Base-by-base conservation (phyloP, 176 grass and related monocot species). In the Raddia guianensis region DNA sequence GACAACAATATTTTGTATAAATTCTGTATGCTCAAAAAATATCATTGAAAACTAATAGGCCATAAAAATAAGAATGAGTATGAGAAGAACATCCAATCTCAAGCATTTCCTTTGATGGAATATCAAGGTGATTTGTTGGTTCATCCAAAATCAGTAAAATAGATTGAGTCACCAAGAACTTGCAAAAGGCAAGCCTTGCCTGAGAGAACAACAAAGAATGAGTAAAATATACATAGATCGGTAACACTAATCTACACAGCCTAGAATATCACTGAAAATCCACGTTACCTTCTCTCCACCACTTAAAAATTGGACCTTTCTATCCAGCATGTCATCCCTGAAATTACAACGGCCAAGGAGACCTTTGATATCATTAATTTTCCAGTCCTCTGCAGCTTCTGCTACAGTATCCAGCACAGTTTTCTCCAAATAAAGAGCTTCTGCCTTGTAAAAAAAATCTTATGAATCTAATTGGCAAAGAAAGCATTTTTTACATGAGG, bases 31-130 rank as follows among this genome's bases (percentile, higher is more conserved):
- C 72, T 68, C 6, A 58, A 78, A 8, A 70, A 81, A 80, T 66
- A 62, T 14, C 43, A 75, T 72, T 15, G 18, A 42, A 78, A 54
- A 53, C 50, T 32, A 62, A 34, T n/a, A 48, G 45, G 77, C 18
- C 14, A 72, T 43, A 18, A 69, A 73, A 81, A 15, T 63, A 67
- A 76, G 66, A 60, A 51, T 72, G 68, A 60, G 49, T 86, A 49
- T 79, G 4, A 18, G 62, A 75, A 75, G 55, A 52, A 66, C 65
- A 70, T 70, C 71, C 14, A 67, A 99, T 92, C 87, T 99, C 96
- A 70, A 99, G 91, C 96, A 99, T 99, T 78, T 99, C 96, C 89
- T 99, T 99, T 33, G 96, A 93, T 84, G 96, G 96, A 49, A 99
- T 99, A 82, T 27, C 27, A 27, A 27, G 27, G 27, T 27, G 27